Conservation (phyloP, 139 green algal genomes). For the Protoeuglena noctilucae region DNA sequence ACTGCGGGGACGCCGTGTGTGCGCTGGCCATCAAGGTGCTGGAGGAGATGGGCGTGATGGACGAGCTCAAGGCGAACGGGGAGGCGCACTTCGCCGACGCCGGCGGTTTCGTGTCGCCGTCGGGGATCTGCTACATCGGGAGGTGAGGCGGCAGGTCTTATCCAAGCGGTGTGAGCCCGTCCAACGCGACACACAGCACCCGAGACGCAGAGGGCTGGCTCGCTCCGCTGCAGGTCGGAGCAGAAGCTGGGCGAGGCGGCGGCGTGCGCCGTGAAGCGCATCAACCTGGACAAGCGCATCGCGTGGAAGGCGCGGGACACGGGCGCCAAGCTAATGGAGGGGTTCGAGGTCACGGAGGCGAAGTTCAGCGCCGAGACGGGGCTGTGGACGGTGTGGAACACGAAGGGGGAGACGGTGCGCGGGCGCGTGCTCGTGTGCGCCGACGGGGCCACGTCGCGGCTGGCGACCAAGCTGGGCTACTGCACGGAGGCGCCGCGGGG, state of each 20-base stretch:
- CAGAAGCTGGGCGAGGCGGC: slow-evolving; percentile 56
- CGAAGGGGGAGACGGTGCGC: slow-evolving; percentile 28
- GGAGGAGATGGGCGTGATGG: slow-evolving; percentile 52
- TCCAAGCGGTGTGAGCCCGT: too few species aligned
- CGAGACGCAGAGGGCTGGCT: too few species aligned
- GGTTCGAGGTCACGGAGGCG: slow-evolving; percentile 58
- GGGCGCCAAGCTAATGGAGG: slow-evolving; percentile 65
- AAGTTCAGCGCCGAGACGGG: slow-evolving; percentile 42
- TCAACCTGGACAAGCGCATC: slow-evolving; percentile 56
- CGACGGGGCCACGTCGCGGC: slow-evolving; percentile 63
- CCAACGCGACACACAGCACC: too few species aligned
- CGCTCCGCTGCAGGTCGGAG: too few species aligned
- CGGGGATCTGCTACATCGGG: slow-evolving; percentile 71
- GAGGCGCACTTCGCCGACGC: slow-evolving; percentile 74
- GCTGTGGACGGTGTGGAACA: slow-evolving; percentile 64
- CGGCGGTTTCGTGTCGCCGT: slow-evolving; percentile 47
- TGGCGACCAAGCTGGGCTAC: slow-evolving; percentile 75
- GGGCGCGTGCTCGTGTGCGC: slow-evolving; percentile 62
- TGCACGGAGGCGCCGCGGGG: slow-evolving; percentile 64
- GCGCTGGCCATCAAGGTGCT: slow-evolving; percentile 61
- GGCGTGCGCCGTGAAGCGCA: slow-evolving; percentile 64
- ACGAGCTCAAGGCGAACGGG: slow-evolving; percentile 62
- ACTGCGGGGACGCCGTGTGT: slow-evolving; percentile 67
- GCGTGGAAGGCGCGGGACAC: slow-evolving; percentile 24
- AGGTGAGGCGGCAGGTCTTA: too few species aligned